Evolutionary conservation across 352 stramenopile species (phyloP).

Genomic region (Pseudoperonospora humuli): DNA sequence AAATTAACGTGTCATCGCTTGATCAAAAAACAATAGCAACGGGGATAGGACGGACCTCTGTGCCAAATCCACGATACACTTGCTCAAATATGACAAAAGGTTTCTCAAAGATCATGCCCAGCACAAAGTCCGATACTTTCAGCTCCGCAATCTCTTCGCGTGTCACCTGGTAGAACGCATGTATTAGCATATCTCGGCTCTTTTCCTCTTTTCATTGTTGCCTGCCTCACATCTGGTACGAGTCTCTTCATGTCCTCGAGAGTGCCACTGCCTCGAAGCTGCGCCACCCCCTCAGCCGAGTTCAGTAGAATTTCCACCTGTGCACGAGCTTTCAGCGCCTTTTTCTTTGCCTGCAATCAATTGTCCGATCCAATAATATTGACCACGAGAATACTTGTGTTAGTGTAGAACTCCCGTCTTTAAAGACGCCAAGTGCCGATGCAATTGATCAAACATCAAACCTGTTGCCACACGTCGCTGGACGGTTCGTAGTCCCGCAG

Average conservation of each 20-base stretch:
- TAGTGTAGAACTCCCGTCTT: neutral
- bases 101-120: conserved; percentile 72
- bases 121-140: conserved; percentile 69
- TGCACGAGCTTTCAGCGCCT: conserved; percentile 38
- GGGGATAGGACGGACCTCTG: conserved; percentile 31
- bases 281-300: conserved; percentile 46
- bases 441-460: conserved; percentile 2
- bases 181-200: too few species aligned
- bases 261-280: conserved; percentile 41
- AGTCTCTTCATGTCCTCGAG: conserved; percentile 59
- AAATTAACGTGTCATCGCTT: neutral
- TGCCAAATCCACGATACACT: conserved; percentile 53
- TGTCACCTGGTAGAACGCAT: conserved; percentile 29
- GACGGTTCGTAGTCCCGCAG: conserved; percentile 52
- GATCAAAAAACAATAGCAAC: neutral
- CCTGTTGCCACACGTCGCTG: conserved; percentile 52
- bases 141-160: conserved; percentile 68
- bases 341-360: conserved; percentile 39
- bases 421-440: neutral
- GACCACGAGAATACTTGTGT: neutral
- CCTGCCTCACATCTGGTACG: conserved; percentile 50
- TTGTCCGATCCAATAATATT: neutral
- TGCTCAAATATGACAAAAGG: conserved; percentile 57
- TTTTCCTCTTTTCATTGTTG: too few species aligned
- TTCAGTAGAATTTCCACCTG: conserved; percentile 42